Percentiles rank a stretch among this genome's conserved stretches.
Evolutionary conservation across 768 basidiomycete species (phyloP).

Genomic region (Hygrophorus pudorinus): DNA sequence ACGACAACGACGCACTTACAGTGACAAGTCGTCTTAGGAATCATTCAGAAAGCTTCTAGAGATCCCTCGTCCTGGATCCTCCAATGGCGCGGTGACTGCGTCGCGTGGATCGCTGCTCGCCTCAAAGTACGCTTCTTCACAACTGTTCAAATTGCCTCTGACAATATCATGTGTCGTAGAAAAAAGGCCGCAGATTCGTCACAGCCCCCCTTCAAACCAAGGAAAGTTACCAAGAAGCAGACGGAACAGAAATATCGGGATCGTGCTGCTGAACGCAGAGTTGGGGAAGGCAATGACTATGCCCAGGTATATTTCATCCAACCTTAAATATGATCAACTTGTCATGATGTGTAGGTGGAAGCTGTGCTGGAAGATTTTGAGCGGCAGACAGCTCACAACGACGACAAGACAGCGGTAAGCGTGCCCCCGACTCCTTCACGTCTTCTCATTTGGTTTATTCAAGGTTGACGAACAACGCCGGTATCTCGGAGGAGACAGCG

Average conservation of each 20-base stretch:
- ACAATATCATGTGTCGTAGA: neutral
- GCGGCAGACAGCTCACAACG: constrained; percentile 41
- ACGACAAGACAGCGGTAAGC: constrained; percentile 51
- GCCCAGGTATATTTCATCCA: constrained; percentile 39
- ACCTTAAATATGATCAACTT: neutral
- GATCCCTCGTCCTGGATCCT: neutral
- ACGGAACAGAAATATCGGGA: constrained; percentile 52
- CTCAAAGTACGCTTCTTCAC: neutral
- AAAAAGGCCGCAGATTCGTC: constrained; percentile 42
- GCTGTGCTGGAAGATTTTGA: constrained; percentile 79
- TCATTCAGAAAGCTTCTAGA: constrained; percentile 7
- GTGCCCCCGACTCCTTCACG: constrained; percentile 1
- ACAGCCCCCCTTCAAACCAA: constrained; percentile 69
- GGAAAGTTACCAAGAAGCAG: constrained; percentile 56
- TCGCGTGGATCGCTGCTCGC: neutral
- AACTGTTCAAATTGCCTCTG: neutral
- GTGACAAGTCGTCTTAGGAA: constrained; percentile 1
- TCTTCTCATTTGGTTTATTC: constrained; percentile 1
- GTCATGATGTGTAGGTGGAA: constrained; percentile 44
- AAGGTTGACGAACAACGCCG: constrained; percentile 67
- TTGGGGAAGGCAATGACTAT: constrained; percentile 61
- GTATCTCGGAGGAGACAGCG: constrained; percentile 77
- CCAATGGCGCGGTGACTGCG: neutral
- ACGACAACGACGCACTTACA: no score
- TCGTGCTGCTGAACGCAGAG: constrained; percentile 64